phyloP scores from a whole-genome alignment of 176 grass and related monocot species.

The Ananas comosus region DNA sequence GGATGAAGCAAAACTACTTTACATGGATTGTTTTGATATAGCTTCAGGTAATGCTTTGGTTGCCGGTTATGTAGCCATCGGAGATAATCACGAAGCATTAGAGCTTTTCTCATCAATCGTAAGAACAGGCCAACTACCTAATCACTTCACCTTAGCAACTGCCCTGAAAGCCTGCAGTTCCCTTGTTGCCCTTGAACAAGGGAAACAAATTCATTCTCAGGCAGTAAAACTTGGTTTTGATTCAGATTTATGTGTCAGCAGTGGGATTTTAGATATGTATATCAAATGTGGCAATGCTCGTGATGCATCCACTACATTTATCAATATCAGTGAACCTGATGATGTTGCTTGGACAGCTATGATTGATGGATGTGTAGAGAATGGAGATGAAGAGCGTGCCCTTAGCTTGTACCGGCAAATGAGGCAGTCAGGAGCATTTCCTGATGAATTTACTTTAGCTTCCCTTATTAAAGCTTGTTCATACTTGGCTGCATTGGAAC shows the following conservation, averaged over 20 bases:
- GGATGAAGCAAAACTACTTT: slow-evolving; percentile 19
- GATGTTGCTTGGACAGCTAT: slow-evolving; percentile 22
- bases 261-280: slow-evolving; percentile 18
- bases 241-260: slow-evolving; percentile 21
- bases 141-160: slow-evolving; percentile 21
- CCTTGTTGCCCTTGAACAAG: slow-evolving; percentile 12
- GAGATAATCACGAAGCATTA: not conserved
- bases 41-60: slow-evolving; percentile 16
- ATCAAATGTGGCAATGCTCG: slow-evolving; percentile 9
- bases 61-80: slow-evolving; percentile 15
- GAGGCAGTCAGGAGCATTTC: slow-evolving; percentile 14
- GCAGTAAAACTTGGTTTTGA: slow-evolving; percentile 16
- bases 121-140: slow-evolving; percentile 13
- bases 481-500: slow-evolving; percentile 15
- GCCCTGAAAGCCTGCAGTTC: slow-evolving; percentile 20
- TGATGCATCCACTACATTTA: slow-evolving; percentile 7
- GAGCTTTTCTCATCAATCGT: slow-evolving; percentile 16
- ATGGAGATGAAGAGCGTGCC: slow-evolving; percentile 20
- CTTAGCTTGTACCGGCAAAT: slow-evolving; percentile 20
- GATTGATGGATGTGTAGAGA: slow-evolving; percentile 20
- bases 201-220: slow-evolving; percentile 7
- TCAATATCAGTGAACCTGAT: slow-evolving; percentile 15
- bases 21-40: slow-evolving; percentile 22
- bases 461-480: slow-evolving; percentile 26
- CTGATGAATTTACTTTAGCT: slow-evolving; percentile 21